phyloP scores from a whole-genome alignment of 2,329 filamentous ascomycete species.

The Teratosphaeriaceae sp. region DNA sequence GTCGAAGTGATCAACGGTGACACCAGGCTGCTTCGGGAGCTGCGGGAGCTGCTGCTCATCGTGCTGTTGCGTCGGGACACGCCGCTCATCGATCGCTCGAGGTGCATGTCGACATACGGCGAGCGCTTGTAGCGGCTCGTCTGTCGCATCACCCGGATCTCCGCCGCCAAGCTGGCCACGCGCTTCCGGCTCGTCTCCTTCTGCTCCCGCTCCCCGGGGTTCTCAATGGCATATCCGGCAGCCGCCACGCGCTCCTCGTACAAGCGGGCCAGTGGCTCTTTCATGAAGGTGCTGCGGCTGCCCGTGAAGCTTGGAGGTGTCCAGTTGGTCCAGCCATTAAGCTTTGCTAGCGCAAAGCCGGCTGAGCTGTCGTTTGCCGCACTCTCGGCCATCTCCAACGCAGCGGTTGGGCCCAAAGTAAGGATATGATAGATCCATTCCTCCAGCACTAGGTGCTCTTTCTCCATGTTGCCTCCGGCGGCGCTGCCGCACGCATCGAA shows the following conservation, averaged over 20 bases:
- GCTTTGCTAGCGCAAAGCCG: slow-evolving; percentile 47
- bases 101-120: slow-evolving; percentile 31
- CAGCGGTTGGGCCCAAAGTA: slow-evolving; percentile 51
- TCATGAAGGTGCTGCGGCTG: slow-evolving; percentile 52
- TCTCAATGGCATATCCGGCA: slow-evolving; percentile 23
- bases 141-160: slow-evolving; percentile 34
- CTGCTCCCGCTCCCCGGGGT: slow-evolving; percentile 30
- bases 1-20: slow-evolving; percentile 1
- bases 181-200: slow-evolving; percentile 36
- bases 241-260: slow-evolving; percentile 48
- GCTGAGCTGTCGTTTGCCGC: slow-evolving; percentile 31
- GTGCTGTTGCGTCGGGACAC: slow-evolving; percentile 18
- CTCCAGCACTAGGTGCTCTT: slow-evolving; percentile 50
- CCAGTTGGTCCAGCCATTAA: slow-evolving; percentile 54
- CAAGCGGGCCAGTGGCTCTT: slow-evolving; percentile 53
- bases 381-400: slow-evolving; percentile 45
- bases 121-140: slow-evolving; percentile 30
- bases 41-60: neutral
- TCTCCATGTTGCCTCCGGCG: slow-evolving; percentile 42
- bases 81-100: slow-evolving; percentile 32
- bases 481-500: slow-evolving; percentile 44
- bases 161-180: slow-evolving; percentile 36
- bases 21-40: neutral
- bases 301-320: slow-evolving; percentile 39
- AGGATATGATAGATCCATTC: slow-evolving; percentile 57